phyloP scores from a whole-genome alignment of 2,329 filamentous ascomycete species.

The Alternaria metachromatica region DNA sequence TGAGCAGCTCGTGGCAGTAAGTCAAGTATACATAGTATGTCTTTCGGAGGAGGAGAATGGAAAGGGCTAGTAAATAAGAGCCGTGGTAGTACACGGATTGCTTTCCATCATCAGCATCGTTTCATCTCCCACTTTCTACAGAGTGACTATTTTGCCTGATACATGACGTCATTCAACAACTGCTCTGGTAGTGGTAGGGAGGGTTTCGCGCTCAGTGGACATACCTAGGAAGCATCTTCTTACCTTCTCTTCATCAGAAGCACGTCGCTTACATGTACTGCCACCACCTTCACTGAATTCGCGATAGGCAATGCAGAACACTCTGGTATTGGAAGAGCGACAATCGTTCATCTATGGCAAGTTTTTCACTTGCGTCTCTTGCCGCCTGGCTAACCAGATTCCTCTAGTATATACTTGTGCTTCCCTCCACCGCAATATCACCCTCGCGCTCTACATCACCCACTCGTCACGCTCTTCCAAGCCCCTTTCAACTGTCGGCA shows the following conservation, averaged over 20 bases:
- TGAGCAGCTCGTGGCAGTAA: constrained; percentile 31
- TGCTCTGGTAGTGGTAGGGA: neutral
- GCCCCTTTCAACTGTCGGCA: neutral
- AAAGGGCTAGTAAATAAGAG: neutral
- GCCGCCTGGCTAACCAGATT: neutral
- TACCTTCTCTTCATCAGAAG: neutral
- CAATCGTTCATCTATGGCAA: constrained; percentile 3
- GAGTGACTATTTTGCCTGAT: neutral
- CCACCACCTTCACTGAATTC: neutral
- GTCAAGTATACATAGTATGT: neutral
- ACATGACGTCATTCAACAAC: neutral
- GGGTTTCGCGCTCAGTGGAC: neutral
- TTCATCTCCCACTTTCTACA: neutral
- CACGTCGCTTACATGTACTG: neutral
- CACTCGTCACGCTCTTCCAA: neutral
- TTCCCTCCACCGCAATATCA: neutral
- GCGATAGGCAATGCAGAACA: neutral
- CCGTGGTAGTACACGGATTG: neutral
- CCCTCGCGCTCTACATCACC: neutral
- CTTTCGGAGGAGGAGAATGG: neutral
- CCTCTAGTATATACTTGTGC: neutral
- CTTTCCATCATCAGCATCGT: neutral
- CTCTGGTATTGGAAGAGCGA: neutral
- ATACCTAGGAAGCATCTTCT: neutral
- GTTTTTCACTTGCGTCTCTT: neutral